Conservation (phyloP, 2,329 filamentous ascomycete species). For the Penicillium occitanis region DNA sequence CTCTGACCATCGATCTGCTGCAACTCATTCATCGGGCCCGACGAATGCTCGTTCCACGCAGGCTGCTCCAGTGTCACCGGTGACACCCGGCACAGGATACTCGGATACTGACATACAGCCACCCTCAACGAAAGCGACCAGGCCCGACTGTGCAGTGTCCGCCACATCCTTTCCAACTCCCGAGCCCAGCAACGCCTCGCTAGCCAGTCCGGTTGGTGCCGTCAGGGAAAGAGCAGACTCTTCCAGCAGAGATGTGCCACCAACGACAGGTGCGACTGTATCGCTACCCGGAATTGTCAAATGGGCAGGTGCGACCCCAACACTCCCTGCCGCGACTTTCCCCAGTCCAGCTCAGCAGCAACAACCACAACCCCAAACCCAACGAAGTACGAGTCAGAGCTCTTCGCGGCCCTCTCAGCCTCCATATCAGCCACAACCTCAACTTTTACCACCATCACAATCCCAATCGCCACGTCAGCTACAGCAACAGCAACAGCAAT, state of each 20-base stretch:
- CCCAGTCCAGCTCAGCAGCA: background rate
- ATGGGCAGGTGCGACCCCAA: background rate
- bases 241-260: background rate
- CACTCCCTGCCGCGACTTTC: background rate
- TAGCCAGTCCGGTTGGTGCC: slow-evolving; percentile 29
- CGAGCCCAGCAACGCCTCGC: slow-evolving; percentile 31
- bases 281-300: background rate
- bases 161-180: slow-evolving; percentile 31
- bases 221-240: slow-evolving; percentile 20
- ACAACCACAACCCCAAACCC: background rate
- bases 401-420: background rate
- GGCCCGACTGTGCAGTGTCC: slow-evolving; percentile 9
- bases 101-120: background rate
- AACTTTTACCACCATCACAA: background rate
- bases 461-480: background rate
- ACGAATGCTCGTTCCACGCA: background rate
- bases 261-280: background rate
- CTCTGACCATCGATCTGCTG: background rate
- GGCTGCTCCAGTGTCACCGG: slow-evolving; percentile 15
- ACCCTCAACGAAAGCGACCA: slow-evolving; percentile 11
- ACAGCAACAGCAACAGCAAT: background rate
- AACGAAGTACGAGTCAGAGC: background rate
- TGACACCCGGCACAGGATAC: slow-evolving; percentile 19
- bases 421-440: background rate
- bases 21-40: background rate